Conservation (phyloP, 352 stramenopile species). For the Stephanocyclus meneghinianus region DNA sequence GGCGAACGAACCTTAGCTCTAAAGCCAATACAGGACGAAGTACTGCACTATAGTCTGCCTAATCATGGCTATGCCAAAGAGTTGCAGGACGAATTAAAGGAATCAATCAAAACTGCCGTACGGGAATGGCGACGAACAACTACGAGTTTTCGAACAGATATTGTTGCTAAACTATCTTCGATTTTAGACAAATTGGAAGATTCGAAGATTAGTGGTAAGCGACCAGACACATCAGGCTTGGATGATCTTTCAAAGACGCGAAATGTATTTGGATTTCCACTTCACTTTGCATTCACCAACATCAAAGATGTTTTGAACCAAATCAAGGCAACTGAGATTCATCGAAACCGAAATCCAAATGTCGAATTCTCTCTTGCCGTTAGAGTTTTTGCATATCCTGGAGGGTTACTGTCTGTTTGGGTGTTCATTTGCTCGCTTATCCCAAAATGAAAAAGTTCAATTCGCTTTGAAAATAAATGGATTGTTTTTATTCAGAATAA, state of each 20-base stretch:
- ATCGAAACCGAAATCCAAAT: slow-evolving; percentile 85
- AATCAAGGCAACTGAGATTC: slow-evolving; percentile 89
- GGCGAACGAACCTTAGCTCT: slow-evolving; percentile 33
- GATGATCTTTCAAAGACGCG: slow-evolving; percentile 32
- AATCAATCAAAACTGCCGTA: slow-evolving; percentile 87
- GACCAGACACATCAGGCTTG: slow-evolving; percentile 2
- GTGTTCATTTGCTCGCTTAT: slow-evolving; percentile 73
- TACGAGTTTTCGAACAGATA: slow-evolving; percentile 88
- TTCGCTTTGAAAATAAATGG: too few species aligned
- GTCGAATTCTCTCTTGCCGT: slow-evolving; percentile 90
- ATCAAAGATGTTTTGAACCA: slow-evolving; percentile 83
- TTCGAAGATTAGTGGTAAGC: slow-evolving; percentile 27
- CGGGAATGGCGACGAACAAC: slow-evolving; percentile 87
- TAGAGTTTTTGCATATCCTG: slow-evolving; percentile 86
- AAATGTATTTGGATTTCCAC: slow-evolving; percentile 84
- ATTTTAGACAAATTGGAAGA: slow-evolving; percentile 85
- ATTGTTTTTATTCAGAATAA: too few species aligned
- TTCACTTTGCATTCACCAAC: slow-evolving; percentile 89
- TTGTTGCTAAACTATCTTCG: slow-evolving; percentile 83
- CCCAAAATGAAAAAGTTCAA: slow-evolving; percentile 17
- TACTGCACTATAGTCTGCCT: slow-evolving; percentile 82
- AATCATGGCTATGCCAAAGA: slow-evolving; percentile 76
- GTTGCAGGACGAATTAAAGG: slow-evolving; percentile 84
- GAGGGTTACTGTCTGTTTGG: slow-evolving; percentile 89
- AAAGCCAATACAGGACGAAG: slow-evolving; percentile 72